Evolutionary conservation across 768 basidiomycete genomes (phyloP).

Genomic region (Mycena filopes): DNA sequence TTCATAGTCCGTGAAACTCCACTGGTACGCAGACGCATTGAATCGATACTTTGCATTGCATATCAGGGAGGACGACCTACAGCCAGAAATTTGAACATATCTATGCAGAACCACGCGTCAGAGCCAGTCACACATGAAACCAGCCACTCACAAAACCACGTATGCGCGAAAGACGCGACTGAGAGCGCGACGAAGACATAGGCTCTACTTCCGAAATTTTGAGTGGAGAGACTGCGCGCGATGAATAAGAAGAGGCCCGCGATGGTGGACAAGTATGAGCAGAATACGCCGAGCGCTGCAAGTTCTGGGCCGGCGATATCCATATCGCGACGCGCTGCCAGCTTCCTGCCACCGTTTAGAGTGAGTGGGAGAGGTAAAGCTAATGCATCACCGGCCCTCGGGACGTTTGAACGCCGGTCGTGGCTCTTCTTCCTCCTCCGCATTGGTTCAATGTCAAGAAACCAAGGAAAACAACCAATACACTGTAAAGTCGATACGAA

Average conservation of each 20-base stretch:
- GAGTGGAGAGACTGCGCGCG: constrained; percentile 29
- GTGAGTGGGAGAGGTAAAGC: background rate
- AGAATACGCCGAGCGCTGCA: constrained; percentile 36
- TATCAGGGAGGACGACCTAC: constrained; percentile 37
- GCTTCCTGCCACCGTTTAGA: background rate
- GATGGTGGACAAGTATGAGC: constrained; percentile 49
- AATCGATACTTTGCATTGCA: background rate
- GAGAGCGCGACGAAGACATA: constrained; percentile 47
- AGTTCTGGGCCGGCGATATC: constrained; percentile 4
- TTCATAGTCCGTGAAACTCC: constrained; percentile 66
- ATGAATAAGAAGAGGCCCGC: constrained; percentile 41
- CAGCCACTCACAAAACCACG: constrained; percentile 60
- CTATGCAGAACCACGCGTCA: constrained; percentile 35
- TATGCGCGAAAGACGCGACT: constrained; percentile 50
- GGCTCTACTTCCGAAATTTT: constrained; percentile 10
- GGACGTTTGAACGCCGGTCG: too few species aligned
- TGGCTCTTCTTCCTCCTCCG: too few species aligned
- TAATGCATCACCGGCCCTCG: too few species aligned
- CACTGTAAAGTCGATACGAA: too few species aligned
- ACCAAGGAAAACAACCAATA: too few species aligned
- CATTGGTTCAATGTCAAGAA: too few species aligned
- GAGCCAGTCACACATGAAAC: background rate
- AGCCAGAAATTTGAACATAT: constrained; percentile 59
- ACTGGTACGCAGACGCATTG: constrained; percentile 47
- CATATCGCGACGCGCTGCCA: too few species aligned